These are phyloP conservation scores for Kodamaea alishanica DNA, from an alignment of 1,139 yeast species.

Conservation along the genomic window DNA sequence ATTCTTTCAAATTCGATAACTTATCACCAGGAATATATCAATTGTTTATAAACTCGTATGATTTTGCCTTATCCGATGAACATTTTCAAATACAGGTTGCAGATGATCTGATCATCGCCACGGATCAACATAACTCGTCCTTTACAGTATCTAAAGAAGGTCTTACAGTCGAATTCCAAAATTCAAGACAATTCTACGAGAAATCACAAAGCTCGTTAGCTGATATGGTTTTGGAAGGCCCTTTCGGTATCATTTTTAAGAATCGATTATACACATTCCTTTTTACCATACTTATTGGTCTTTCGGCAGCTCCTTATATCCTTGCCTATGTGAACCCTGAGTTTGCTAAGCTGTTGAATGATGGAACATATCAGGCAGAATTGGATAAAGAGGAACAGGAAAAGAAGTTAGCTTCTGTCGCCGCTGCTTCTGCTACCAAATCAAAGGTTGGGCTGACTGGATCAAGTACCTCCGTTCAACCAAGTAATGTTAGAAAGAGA, in stretches of 20 bases:
- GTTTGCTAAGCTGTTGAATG: constrained; percentile 33
- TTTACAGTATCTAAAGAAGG: constrained; percentile 16
- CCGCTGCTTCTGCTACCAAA: not conserved
- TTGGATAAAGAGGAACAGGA: constrained; percentile 2
- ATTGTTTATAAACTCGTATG: constrained; percentile 35
- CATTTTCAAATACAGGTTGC: constrained; percentile 27
- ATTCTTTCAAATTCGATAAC: constrained; percentile 23
- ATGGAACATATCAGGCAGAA: constrained; percentile 12
- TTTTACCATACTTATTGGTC: constrained; percentile 27
- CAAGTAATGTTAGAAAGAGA: constrained; percentile 1
- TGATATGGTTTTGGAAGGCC: constrained; percentile 39
- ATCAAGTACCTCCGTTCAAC: not conserved
- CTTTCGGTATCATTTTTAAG: constrained; percentile 42
- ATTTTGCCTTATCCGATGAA: constrained; percentile 27
- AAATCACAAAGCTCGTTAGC: constrained; percentile 28
- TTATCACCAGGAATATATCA: constrained; percentile 34
- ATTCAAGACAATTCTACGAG: constrained; percentile 34
- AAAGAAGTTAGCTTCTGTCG: not conserved
- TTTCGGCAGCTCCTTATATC: constrained; percentile 35
- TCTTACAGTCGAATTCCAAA: constrained; percentile 21
- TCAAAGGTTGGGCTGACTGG: not conserved
- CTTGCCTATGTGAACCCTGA: constrained; percentile 36
- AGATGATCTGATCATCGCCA: constrained; percentile 5
- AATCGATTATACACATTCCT: constrained; percentile 35
- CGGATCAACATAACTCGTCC: constrained; percentile 1